Percentiles rank a stretch among this genome's conserved stretches.
Conservation (phyloP, 1,139 yeast genomes). For the Zygotorulaspora mrakii region DNA sequence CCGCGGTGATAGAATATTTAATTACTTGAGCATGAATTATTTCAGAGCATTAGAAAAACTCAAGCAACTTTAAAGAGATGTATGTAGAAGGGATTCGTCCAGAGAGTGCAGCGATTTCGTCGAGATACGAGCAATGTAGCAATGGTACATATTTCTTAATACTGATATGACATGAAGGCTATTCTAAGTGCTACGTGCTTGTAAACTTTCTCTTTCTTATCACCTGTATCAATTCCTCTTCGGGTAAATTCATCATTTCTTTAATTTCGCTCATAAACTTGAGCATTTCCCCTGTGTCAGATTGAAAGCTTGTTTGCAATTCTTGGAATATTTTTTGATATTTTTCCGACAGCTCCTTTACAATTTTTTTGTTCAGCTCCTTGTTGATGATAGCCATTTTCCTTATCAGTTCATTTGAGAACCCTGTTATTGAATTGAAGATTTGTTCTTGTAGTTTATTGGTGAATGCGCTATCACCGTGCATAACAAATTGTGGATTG, state of each 20-base stretch:
- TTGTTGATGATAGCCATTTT: slow-evolving; percentile 38
- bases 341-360: slow-evolving; percentile 36
- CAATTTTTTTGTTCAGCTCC: slow-evolving; percentile 37
- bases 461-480: slow-evolving; percentile 30
- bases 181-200: slow-evolving; percentile 2
- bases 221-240: slow-evolving; percentile 32
- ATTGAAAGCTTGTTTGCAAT: slow-evolving; percentile 35
- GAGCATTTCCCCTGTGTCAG: slow-evolving; percentile 38
- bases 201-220: slow-evolving; percentile 32
- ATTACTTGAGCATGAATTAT: no score
- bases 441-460: slow-evolving; percentile 38
- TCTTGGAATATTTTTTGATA: slow-evolving; percentile 36
- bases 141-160: no score
- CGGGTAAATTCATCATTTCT: slow-evolving; percentile 37
- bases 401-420: slow-evolving; percentile 36
- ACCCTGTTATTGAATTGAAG: slow-evolving; percentile 33
- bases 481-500: slow-evolving; percentile 5
- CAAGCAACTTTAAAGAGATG: no score
- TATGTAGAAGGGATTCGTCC: no score
- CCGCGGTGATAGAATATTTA: no score
- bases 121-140: no score
- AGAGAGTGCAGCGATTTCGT: no score
- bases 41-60: no score
- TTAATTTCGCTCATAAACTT: slow-evolving; percentile 36
- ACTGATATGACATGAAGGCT: no score